Percentiles rank a stretch among this genome's conserved stretches.
phyloP scores from a whole-genome alignment of 768 basidiomycete genomes.

The Suillus hirtellus region DNA sequence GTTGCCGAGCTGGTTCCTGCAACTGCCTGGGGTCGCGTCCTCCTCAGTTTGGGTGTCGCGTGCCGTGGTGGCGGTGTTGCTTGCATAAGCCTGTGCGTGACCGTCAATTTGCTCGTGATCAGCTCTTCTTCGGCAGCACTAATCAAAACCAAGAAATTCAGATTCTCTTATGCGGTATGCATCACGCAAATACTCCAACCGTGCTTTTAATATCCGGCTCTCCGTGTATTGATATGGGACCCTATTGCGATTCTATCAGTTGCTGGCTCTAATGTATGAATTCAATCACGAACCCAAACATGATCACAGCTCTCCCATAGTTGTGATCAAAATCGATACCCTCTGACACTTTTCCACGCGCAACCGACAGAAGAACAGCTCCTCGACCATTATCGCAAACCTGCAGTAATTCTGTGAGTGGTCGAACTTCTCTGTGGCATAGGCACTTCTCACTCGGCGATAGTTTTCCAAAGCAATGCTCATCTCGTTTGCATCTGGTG shows the following conservation, averaged over 20 bases:
- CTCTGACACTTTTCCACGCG: conserved; percentile 98
- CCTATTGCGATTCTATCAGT: conserved; percentile 38
- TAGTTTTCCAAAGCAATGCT: conserved; percentile 98
- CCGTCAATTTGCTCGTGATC: too few relatives aligned
- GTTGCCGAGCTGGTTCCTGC: too few relatives aligned
- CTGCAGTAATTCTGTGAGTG: conserved; percentile 38
- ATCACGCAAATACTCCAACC: conserved; percentile 96
- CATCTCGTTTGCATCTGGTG: conserved; percentile 98
- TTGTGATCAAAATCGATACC: conserved; percentile 99
- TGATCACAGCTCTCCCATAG: conserved; percentile 97
- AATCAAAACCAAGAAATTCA: conserved; percentile 97
- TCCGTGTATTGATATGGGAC: conserved; percentile 99
- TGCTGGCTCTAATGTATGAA: conserved; percentile 5
- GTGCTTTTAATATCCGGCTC: conserved; percentile 94
- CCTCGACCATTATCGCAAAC: conserved; percentile 99
- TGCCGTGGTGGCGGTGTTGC: too few relatives aligned
- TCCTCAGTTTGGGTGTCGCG: too few relatives aligned
- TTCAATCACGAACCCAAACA: conserved; percentile 80
- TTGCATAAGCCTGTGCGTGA: too few relatives aligned
- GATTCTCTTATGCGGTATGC: conserved; percentile 98
- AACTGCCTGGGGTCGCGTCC: too few relatives aligned
- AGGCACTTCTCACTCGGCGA: conserved; percentile 61
- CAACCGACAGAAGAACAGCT: conserved; percentile 94
- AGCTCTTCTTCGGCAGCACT: too few relatives aligned
- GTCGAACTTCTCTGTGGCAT: neutral